These are phyloP conservation scores for Phytophthora sojae DNA, from an alignment of 352 stramenopile species.

Conservation along the genomic window DNA sequence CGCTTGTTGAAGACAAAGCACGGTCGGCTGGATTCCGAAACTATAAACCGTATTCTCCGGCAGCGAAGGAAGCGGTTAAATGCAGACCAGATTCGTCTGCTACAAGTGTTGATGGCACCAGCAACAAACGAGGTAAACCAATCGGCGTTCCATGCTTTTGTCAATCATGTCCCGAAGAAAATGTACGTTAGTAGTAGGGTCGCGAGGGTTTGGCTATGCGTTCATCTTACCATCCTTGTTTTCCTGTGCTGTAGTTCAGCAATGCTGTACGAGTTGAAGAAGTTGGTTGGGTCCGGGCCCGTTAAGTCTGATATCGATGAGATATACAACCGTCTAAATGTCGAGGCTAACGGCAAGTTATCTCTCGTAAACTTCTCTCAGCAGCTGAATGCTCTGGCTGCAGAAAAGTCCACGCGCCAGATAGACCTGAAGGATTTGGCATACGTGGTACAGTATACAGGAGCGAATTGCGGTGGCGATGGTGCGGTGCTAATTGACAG, in stretches of 20 bases:
- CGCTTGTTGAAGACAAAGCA: constrained; percentile 68
- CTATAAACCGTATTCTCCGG: constrained; percentile 71
- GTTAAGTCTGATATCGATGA: constrained; percentile 48
- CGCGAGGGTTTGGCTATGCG: neutral
- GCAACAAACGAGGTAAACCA: constrained; percentile 70
- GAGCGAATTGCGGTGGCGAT: constrained; percentile 74
- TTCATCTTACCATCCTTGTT: constrained; percentile 3
- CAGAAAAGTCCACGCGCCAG: constrained; percentile 59
- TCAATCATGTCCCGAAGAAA: constrained; percentile 85
- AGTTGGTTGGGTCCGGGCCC: constrained; percentile 60
- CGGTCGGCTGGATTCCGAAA: constrained; percentile 55
- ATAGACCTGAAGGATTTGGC: constrained; percentile 78
- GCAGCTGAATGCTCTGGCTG: constrained; percentile 62
- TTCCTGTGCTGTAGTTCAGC: constrained; percentile 39
- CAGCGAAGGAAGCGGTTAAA: constrained; percentile 63
- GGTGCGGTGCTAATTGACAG: constrained; percentile 76
- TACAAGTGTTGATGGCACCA: constrained; percentile 75
- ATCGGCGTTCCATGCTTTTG: constrained; percentile 72
- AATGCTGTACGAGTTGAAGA: constrained; percentile 77
- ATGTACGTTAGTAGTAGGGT: constrained; percentile 51
- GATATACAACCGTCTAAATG: constrained; percentile 76
- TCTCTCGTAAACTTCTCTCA: constrained; percentile 63
- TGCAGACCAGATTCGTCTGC: constrained; percentile 54
- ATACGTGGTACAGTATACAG: constrained; percentile 80
- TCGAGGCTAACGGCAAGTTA: constrained; percentile 77